phyloP scores from a whole-genome alignment of 768 basidiomycete species.

The Lactarius hengduanensis region DNA sequence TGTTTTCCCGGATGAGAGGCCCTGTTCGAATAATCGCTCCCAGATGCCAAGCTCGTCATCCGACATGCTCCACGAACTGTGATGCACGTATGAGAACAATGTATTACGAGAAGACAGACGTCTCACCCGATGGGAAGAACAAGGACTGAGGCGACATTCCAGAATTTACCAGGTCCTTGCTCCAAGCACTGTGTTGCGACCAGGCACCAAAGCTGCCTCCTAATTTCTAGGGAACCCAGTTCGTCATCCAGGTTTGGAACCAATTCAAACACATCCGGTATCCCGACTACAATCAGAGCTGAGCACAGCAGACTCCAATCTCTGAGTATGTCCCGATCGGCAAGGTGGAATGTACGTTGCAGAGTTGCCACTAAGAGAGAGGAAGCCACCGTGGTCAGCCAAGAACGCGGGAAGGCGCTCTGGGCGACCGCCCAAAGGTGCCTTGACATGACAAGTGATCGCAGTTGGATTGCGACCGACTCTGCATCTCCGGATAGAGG shows the following conservation, averaged over 20 bases:
- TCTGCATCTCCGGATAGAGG: constrained; percentile 15
- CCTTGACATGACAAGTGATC: constrained; percentile 12
- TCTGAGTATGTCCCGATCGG: constrained; percentile 9
- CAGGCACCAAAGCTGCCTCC: constrained; percentile 21
- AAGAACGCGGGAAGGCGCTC: constrained; percentile 9
- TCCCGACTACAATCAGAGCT: constrained; percentile 12
- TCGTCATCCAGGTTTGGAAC: constrained; percentile 12
- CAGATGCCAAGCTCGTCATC: constrained; percentile 20
- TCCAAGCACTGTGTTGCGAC: background rate
- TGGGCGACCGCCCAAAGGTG: constrained; percentile 19
- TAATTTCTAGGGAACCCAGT: constrained; percentile 11
- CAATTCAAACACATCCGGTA: constrained; percentile 13
- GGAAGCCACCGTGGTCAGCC: constrained; percentile 8
- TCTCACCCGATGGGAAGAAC: constrained; percentile 18
- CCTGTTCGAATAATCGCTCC: constrained; percentile 14
- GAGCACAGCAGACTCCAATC: constrained; percentile 22
- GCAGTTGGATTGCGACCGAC: constrained; percentile 8
- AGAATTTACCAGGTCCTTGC: background rate
- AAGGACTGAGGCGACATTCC: constrained; percentile 1
- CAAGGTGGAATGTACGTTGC: constrained; percentile 15
- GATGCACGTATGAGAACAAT: background rate
- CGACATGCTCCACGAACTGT: constrained; percentile 23
- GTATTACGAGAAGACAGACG: background rate
- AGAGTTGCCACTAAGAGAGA: constrained; percentile 15
- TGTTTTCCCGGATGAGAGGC: background rate